Base-by-base conservation (phyloP, 139 green algal species). In the Pseudopediastrum boryanum region DNA sequence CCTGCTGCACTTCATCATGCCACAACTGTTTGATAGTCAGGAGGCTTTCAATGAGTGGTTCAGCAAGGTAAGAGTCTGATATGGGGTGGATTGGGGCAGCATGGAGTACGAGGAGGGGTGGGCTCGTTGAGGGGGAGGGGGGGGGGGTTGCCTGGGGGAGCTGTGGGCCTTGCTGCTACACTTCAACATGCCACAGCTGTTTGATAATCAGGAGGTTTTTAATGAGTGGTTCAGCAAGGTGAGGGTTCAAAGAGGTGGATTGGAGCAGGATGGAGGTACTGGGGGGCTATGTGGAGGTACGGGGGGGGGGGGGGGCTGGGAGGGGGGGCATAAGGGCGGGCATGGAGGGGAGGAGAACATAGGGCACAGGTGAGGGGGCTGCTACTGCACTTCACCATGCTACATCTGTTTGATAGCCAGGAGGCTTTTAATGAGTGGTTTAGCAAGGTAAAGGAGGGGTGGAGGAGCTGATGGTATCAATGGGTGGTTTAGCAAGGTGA, bases 21-120 rank as follows among this genome's bases (percentile, higher is more conserved):
- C 85, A 8, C 85, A 98, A 38, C 82, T 98, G 16, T 99, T 99
- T 83, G 84, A 71, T 58, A 86, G 75, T 48, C 81, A 97, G 44
- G 82, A 85, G 2, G 86, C 95, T 75, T 99, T 99, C 71, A 88
- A 97, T 79, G 85, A 80, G 3, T 98, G 95, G 93, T 99, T 97
- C 79, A 91, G 95, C 79, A 94, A 83, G 80, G 75, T 58, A 72
- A 75, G 77, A 44, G 29, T 12, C 46, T n/a, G n/a, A n/a, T n/a
- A n/a, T n/a, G n/a, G n/a, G n/a, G n/a, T n/a, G n/a, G n/a, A n/a
- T n/a, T n/a, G n/a, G n/a, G n/a, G n/a, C n/a, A n/a, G n/a, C n/a
- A n/a, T n/a, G n/a, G n/a, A n/a, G n/a, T n/a, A n/a, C n/a, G n/a
- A n/a, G n/a, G n/a, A n/a, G n/a, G n/a, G n/a, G n/a, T n/a, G n/a